A percentile compares a stretch with the other conserved stretches of the same genome.
Conservation (phyloP, 148 eudicot genomes). For the Cornus kousa region DNA sequence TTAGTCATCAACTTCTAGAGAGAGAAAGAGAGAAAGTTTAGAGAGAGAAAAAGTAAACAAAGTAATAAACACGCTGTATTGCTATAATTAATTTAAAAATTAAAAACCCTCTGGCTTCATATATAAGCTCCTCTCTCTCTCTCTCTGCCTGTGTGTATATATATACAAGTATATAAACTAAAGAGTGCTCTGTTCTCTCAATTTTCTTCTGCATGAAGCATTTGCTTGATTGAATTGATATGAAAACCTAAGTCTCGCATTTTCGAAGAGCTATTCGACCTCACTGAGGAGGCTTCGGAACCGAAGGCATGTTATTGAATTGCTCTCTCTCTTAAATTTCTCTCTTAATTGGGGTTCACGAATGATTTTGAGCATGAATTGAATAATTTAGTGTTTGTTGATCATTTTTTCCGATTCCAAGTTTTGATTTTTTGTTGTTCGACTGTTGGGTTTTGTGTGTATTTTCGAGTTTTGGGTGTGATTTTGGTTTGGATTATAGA, state of each 20-base stretch:
- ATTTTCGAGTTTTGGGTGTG: background rate
- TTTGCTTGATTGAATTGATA: background rate
- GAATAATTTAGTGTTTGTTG: background rate
- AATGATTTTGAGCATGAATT: background rate
- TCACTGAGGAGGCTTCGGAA: background rate
- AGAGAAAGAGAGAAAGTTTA: background rate
- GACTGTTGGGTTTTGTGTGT: background rate
- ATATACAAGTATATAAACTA: background rate
- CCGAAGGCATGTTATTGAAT: background rate
- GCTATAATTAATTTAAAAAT: no score
- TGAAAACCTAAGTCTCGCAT: background rate
- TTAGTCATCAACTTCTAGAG: background rate
- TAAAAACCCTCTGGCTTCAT: background rate
- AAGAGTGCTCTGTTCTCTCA: background rate
- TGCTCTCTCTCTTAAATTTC: background rate
- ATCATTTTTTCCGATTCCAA: background rate
- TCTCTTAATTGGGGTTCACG: background rate
- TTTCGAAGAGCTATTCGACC: background rate
- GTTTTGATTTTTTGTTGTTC: background rate
- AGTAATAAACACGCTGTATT: background rate
- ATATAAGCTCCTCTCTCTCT: conserved; percentile 6
- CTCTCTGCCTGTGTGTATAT: background rate
- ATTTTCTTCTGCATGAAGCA: background rate
- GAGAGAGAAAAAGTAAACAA: background rate
- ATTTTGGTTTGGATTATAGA: background rate